Evolutionary conservation across 352 stramenopile species (phyloP), one percentile per base, ranked within the genome.

Genomic region (Globisporangium uncinulatum): DNA sequence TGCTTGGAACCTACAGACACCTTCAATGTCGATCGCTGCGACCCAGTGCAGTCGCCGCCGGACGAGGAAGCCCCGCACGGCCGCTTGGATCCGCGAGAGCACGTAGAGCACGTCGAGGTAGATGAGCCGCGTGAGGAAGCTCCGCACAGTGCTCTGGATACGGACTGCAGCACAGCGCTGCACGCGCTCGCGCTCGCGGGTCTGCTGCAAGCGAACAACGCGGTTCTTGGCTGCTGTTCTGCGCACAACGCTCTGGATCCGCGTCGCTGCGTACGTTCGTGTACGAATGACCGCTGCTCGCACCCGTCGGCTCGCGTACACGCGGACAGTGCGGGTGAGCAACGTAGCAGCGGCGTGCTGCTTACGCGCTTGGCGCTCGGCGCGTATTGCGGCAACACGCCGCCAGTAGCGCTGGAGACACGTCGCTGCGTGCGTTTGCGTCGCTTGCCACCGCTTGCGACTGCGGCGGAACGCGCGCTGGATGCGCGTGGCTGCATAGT

Each of bases 71-170:
- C 80, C 82, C 10, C 84, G 80, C n/a, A 77, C 78, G 1, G 70
- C 67, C 1, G 80, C 80, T 58, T 92, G 84, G 37, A 94, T 89
- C 11, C 83, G 79, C n/a, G 74, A 82, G 43, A 92, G 76, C 43
- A 88, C 63, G 53, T 88, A 88, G n/a, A 92, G 61, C 9, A 92
- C 76, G 51, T 92, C 80, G 37, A 91, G 65, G 53, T 89, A 94
- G 42, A 89, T 88, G n/a, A 88, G 63, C 8, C 82, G 73, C 10
- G 80, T 89, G 56, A 90, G 70, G 45, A 79, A 86, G 14, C 62
- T 63, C 8, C 76, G 75, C 5, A 56, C 62, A 29, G 76, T 80
- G 34, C 69, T 59, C 57, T 94, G 84, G 31, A 94, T 86, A 3
- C 71, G 15, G 0, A 69, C 65, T 0, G 80, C 78, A 29, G 79